phyloP scores from a whole-genome alignment of 306 rosid species.

The Luffa aegyptiaca region DNA sequence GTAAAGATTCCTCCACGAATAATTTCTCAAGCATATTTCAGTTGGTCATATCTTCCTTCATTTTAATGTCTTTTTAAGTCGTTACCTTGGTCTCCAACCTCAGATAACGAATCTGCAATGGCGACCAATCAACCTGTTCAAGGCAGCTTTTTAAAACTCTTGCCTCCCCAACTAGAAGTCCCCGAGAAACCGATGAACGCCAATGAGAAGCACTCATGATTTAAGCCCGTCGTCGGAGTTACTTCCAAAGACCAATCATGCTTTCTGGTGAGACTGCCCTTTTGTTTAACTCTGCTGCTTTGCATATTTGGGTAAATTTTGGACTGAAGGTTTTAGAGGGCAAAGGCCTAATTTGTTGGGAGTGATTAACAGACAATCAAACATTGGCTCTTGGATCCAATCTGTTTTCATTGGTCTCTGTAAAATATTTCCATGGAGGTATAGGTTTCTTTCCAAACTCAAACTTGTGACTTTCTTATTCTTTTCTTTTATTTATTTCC shows the following conservation, averaged over 20 bases:
- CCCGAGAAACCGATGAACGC: slow-evolving; percentile 52
- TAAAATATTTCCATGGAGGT: slow-evolving; percentile 14
- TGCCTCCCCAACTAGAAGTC: slow-evolving; percentile 64
- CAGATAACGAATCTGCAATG: slow-evolving; percentile 71
- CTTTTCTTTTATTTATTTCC: neutral
- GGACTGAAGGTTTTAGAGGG: slow-evolving; percentile 3
- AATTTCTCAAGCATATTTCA: neutral
- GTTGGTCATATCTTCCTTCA: neutral
- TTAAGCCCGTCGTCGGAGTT: neutral
- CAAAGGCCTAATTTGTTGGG: neutral
- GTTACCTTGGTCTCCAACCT: neutral
- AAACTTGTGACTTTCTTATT: neutral
- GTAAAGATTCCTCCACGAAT: neutral
- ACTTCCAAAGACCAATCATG: neutral
- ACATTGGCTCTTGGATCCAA: neutral
- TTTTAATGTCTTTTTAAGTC: neutral
- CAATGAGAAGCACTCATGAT: slow-evolving; percentile 24
- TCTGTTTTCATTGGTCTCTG: slow-evolving; percentile 7
- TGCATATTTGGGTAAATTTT: slow-evolving; percentile 10
- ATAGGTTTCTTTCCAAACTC: slow-evolving; percentile 2
- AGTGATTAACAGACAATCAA: neutral
- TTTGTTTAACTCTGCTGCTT: slow-evolving; percentile 3
- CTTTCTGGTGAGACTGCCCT: slow-evolving; percentile 2
- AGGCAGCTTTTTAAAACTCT: slow-evolving; percentile 75
- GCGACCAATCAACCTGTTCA: slow-evolving; percentile 45